phyloP scores from a whole-genome alignment of 192 early-diverging fungal genomes.

The Martensiomyces pterosporus region DNA sequence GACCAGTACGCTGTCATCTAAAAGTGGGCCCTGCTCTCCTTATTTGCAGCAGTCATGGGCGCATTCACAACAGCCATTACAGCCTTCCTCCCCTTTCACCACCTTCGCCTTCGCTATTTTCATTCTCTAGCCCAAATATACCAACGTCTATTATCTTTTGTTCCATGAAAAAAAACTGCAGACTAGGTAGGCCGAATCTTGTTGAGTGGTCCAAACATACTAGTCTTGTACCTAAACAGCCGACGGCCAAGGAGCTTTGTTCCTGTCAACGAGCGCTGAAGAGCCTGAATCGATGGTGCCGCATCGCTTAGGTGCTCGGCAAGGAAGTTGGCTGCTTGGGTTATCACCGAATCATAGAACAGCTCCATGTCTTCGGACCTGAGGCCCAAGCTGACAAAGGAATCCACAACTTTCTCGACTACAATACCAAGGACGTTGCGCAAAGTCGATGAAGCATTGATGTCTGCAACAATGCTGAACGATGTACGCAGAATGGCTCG shows the following conservation, averaged over 20 bases:
- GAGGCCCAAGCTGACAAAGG: conserved; percentile 18
- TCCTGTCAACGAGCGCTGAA: conserved; percentile 14
- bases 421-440: conserved; percentile 16
- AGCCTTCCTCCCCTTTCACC: not conserved
- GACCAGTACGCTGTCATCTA: conserved; percentile 83
- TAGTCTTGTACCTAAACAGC: conserved; percentile 16
- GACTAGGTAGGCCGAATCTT: conserved; percentile 11
- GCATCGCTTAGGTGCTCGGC: conserved; percentile 9
- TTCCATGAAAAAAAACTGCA: not conserved
- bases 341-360: conserved; percentile 13
- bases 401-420: conserved; percentile 22
- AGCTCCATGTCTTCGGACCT: conserved; percentile 24
- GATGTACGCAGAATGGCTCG: conserved; percentile 17
- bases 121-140: not conserved
- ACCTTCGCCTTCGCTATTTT: too few species aligned
- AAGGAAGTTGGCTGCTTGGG: conserved; percentile 7
- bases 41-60: too few species aligned
- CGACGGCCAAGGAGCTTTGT: conserved; percentile 17
- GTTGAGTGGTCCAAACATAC: conserved; percentile 20
- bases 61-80: too few species aligned
- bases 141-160: not conserved
- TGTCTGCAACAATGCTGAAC: conserved; percentile 14
- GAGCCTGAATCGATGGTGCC: conserved; percentile 7
- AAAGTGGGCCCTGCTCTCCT: conserved; percentile 4
- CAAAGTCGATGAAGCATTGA: conserved; percentile 15